A percentile compares a stretch with the other conserved stretches of the same genome.
Conservation (phyloP, 192 early-diverging fungal species). For the Coemansia sp. region DNA sequence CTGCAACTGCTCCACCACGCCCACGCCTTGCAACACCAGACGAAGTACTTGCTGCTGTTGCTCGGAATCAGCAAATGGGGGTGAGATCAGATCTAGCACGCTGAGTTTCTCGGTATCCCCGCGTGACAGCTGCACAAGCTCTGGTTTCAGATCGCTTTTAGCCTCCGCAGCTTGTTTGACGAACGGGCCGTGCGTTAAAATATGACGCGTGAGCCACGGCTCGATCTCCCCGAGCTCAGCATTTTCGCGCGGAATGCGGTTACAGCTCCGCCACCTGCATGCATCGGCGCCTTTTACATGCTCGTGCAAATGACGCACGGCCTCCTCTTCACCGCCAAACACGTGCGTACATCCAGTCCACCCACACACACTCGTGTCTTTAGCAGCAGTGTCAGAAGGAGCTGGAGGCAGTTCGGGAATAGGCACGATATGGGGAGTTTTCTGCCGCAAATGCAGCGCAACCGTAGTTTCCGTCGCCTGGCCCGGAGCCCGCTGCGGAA, state of each 20-base stretch:
- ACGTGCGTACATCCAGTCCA: constrained; percentile 33
- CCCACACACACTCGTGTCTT: constrained; percentile 14
- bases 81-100: constrained; percentile 13
- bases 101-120: background rate
- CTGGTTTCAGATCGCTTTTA: background rate
- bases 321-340: constrained; percentile 34
- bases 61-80: constrained; percentile 12
- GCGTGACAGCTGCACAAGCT: background rate
- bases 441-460: constrained; percentile 26
- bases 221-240: background rate
- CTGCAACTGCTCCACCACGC: constrained; percentile 48
- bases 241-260: constrained; percentile 23
- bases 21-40: constrained; percentile 39
- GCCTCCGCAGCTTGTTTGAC: no score
- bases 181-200: constrained; percentile 43
- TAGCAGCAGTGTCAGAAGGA: background rate
- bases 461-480: constrained; percentile 12
- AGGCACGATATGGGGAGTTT: constrained; percentile 27
- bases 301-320: constrained; percentile 17
- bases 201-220: constrained; percentile 33
- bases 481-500: background rate
- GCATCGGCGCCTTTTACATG: constrained; percentile 33
- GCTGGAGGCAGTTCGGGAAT: constrained; percentile 30
- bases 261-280: constrained; percentile 46
- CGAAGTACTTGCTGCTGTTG: constrained; percentile 24